These are phyloP conservation scores for Solidago caesia DNA, from an alignment of 129 eudicot species.

Conservation along the genomic window DNA sequence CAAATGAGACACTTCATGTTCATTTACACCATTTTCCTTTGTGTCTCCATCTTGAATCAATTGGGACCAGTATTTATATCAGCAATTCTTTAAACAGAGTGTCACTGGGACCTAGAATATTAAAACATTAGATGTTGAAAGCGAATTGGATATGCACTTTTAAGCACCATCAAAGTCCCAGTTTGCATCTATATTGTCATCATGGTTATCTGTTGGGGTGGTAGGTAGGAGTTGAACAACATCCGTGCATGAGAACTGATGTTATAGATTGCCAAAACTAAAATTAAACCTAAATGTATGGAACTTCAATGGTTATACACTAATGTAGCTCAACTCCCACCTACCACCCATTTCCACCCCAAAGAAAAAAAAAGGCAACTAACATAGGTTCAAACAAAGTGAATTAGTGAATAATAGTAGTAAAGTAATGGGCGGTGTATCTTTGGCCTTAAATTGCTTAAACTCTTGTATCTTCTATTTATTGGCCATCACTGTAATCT, in stretches of 20 bases:
- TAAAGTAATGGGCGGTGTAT: background rate
- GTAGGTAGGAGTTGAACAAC: conserved; percentile 18
- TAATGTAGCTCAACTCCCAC: conserved; percentile 12
- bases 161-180: background rate
- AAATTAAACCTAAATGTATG: background rate
- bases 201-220: conserved; percentile 1
- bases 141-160: background rate
- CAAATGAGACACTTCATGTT: background rate
- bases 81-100: background rate
- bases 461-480: background rate
- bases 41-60: background rate
- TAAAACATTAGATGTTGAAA: conserved; percentile 3
- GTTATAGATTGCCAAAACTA: background rate
- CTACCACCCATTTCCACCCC: conserved; percentile 11
- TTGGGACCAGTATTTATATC: background rate
- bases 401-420: background rate
- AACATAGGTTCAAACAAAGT: background rate
- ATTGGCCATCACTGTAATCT: background rate
- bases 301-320: background rate
- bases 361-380: background rate
- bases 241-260: background rate
- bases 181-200: background rate
- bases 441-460: background rate
- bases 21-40: background rate
- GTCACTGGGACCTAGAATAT: conserved; percentile 13